Conservation (phyloP, 2,329 filamentous ascomycete species). For the Ophiocordyceps camponoti-saundersi region DNA sequence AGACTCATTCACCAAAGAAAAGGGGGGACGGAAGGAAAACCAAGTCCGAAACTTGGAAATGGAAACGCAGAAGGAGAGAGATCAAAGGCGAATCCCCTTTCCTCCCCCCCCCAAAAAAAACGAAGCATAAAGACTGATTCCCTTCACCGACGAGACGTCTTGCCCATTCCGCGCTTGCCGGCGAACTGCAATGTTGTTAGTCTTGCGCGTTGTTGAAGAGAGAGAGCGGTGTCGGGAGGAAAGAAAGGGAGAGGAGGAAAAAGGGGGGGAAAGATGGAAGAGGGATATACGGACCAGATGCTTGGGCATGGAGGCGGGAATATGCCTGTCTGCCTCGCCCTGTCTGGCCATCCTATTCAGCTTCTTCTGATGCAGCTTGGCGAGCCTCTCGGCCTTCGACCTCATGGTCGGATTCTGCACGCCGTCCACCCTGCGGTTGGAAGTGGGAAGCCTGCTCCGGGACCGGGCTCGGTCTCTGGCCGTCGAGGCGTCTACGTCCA, state of each 20-base stretch:
- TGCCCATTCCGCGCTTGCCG: conserved; percentile 89
- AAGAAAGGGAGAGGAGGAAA: neutral
- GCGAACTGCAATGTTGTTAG: conserved; percentile 37
- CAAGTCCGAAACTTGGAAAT: too few relatives aligned
- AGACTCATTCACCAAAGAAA: too few relatives aligned
- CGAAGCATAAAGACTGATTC: too few relatives aligned
- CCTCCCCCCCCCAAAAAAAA: too few relatives aligned
- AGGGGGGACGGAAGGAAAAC: too few relatives aligned
- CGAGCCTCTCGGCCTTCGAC: conserved; percentile 67
- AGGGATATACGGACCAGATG: conserved; percentile 55
- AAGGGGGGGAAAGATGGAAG: conserved; percentile 1
- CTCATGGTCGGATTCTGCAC: conserved; percentile 50
- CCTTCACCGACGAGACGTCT: conserved; percentile 53
- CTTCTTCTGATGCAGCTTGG: conserved; percentile 88
- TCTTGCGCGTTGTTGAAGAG: too few relatives aligned
- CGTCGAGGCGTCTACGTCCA: conserved; percentile 51
- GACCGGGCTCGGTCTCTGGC: conserved; percentile 38
- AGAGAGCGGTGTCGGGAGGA: too few relatives aligned
- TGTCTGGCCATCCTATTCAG: conserved; percentile 97
- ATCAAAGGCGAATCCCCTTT: too few relatives aligned
- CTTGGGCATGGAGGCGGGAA: conserved; percentile 64
- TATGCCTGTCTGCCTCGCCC: conserved; percentile 91
- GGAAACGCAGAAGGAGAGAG: too few relatives aligned
- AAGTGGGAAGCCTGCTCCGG: conserved; percentile 47
- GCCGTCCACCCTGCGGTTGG: conserved; percentile 60